Evolutionary conservation across 1,284 basidiomycete species (phyloP).

Genomic region (Boletellus sp.): DNA sequence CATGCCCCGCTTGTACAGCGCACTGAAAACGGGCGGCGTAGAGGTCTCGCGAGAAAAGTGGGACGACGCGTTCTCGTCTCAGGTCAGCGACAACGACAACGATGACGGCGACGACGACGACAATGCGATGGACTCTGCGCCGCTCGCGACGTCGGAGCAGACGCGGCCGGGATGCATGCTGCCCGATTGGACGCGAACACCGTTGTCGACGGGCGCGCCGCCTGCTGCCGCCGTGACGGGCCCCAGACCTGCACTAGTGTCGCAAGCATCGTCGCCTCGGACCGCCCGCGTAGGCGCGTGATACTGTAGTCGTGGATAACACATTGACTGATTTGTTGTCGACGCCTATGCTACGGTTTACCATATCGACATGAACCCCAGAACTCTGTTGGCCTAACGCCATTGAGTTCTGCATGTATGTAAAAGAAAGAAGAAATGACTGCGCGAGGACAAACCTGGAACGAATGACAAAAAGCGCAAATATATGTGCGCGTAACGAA

Average conservation of each 20-base stretch:
- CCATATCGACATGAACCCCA: slow-evolving; percentile 10
- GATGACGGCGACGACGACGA: slow-evolving; percentile 33
- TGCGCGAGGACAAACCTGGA: background rate
- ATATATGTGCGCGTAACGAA: background rate
- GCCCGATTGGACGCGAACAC: slow-evolving; percentile 77
- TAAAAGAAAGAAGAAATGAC: background rate
- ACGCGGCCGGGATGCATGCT: slow-evolving; percentile 43
- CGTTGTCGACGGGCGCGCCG: slow-evolving; percentile 60
- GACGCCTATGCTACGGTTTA: slow-evolving; percentile 10
- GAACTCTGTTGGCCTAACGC: slow-evolving; percentile 8
- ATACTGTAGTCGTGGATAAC: background rate
- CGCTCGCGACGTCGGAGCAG: slow-evolving; percentile 35
- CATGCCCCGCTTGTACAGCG: slow-evolving; percentile 33
- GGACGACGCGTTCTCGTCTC: slow-evolving; percentile 62
- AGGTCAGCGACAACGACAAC: slow-evolving; percentile 12
- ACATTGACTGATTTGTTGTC: slow-evolving; percentile 4
- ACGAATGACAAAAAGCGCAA: background rate
- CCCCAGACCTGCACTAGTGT: slow-evolving; percentile 7
- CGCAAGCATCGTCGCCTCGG: slow-evolving; percentile 20
- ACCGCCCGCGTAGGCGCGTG: slow-evolving; percentile 30
- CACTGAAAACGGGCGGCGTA: slow-evolving; percentile 79
- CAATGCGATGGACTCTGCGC: slow-evolving; percentile 39
- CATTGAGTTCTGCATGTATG: slow-evolving; percentile 3
- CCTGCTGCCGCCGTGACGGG: slow-evolving; percentile 32
- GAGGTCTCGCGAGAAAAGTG: slow-evolving; percentile 82